Evolutionary conservation across 2,329 filamentous ascomycete species (phyloP), one percentile per base, ranked within the genome.

Genomic region (Nemania sp.): DNA sequence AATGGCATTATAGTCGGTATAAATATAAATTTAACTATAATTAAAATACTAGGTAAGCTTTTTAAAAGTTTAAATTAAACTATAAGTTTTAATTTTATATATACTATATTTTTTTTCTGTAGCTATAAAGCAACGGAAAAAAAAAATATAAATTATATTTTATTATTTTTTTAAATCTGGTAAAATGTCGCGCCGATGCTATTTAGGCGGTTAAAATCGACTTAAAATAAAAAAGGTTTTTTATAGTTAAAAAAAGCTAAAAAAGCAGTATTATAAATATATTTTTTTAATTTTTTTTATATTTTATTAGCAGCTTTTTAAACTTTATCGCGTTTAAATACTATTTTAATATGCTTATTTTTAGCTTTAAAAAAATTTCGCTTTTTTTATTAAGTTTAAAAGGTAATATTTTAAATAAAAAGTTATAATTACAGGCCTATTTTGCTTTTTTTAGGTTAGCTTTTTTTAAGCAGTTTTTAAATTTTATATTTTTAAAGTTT

Each of bases 391-490:
- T 52, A 9, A 18, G 9, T 32, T 32, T 43, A 18, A 42, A 34
- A 15, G 20, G 4, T 13, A 52, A 13, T 10, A 52, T 43, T 32
- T 18, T 12, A 11, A 42, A 32, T 13, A 43, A 13, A 20, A 52
- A 10, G 9, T 32, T 18, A 52, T 43, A 43, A 11, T 34, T 52
- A 18, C 34, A 12, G 3, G 37, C 37, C 42, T 52, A 52, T 52
- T 34, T 1, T 2, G 4, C 21, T 34, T 52, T 12, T 13, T 5
- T 43, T 6, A 43, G 9, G 12, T 52, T 52, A 32, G 37, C n/a
- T 52, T 52, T 52, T 20, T 52, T 52, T 25, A 52, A 52, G 11
- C 9, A 52, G 17, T 42, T 42, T 42, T 52, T 52, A 52, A 52
- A 52, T 11, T 7, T 29, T 4, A 29, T 29, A 29, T 3, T 29